These are phyloP conservation scores for Trichoderma polysporum DNA, from an alignment of 2,329 filamentous ascomycete species.

Conservation along the genomic window DNA sequence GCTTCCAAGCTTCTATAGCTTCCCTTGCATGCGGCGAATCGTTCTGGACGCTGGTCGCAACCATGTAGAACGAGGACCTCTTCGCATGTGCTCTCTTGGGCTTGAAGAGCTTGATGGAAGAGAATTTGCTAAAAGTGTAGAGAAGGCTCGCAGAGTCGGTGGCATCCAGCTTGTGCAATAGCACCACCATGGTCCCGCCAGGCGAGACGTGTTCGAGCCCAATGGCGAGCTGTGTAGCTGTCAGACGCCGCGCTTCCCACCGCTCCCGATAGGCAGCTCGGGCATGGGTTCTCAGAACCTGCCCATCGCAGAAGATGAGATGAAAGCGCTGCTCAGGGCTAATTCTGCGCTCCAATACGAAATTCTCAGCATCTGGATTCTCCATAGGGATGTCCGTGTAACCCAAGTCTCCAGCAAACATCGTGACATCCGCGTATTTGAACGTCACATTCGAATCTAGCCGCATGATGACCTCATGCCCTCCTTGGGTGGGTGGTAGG, in stretches of 20 bases:
- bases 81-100: constrained; percentile 40
- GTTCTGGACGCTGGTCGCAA: constrained; percentile 45
- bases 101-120: constrained; percentile 46
- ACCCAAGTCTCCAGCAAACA: constrained; percentile 49
- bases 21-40: constrained; percentile 31
- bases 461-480: constrained; percentile 39
- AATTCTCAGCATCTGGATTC: constrained; percentile 31
- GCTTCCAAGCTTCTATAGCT: constrained; percentile 43
- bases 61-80: constrained; percentile 53
- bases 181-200: constrained; percentile 50
- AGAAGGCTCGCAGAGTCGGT: constrained; percentile 41
- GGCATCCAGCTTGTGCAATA: constrained; percentile 49
- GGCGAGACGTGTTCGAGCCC: constrained; percentile 45
- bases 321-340: constrained; percentile 35
- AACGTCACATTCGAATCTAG: constrained; percentile 23
- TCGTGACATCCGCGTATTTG: constrained; percentile 47
- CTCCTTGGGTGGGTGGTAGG: constrained; percentile 41
- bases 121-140: constrained; percentile 42
- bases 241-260: constrained; percentile 40
- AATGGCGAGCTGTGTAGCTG: constrained; percentile 42
- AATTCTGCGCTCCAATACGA: constrained; percentile 32
- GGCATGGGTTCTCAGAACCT: constrained; percentile 43
- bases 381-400: constrained; percentile 32
- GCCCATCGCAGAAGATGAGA: constrained; percentile 49
- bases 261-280: constrained; percentile 34